A percentile compares a stretch with the other conserved stretches of the same genome.
Evolutionary conservation across 306 rosid species (phyloP).

Genomic region (Glycyrrhiza uralensis): DNA sequence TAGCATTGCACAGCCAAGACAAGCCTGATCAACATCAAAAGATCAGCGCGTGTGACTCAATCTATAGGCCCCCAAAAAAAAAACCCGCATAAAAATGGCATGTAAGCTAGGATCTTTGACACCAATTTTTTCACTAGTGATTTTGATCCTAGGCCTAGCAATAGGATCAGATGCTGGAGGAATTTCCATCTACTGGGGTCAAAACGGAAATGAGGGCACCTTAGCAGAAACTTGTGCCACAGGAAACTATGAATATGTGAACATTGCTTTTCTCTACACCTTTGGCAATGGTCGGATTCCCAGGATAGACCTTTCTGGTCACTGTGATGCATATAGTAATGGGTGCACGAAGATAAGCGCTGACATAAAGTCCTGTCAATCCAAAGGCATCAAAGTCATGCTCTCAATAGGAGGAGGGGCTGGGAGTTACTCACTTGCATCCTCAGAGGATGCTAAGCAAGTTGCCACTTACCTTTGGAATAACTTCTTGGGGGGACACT

Average conservation of each 20-base stretch:
- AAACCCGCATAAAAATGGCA: conserved; percentile 16
- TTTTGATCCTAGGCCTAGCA: conserved; percentile 15
- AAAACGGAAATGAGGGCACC: conserved; percentile 37
- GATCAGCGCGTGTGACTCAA: not conserved
- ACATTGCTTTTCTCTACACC: conserved; percentile 34
- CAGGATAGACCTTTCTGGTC: conserved; percentile 28
- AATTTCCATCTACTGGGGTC: conserved; percentile 44
- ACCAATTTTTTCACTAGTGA: not conserved
- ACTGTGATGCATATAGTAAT: conserved; percentile 29
- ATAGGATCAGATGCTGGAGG: conserved; percentile 17
- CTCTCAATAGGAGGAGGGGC: conserved; percentile 43
- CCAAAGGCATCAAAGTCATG: conserved; percentile 38
- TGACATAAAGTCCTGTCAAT: conserved; percentile 43
- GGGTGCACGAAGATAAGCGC: conserved; percentile 30
- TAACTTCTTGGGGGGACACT: conserved; percentile 42
- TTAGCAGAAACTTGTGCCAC: conserved; percentile 25
- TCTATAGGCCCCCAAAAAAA: not conserved
- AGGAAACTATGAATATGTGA: conserved; percentile 31
- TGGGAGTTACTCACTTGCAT: conserved; percentile 34
- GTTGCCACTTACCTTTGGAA: conserved; percentile 42
- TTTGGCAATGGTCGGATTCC: conserved; percentile 35
- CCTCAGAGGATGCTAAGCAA: conserved; percentile 27
- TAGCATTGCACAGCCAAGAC: not conserved
- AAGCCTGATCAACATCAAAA: not conserved
- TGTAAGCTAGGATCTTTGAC: not conserved